Conservation (phyloP, 2,329 filamentous ascomycete species). For the Cordyceps javanica region DNA sequence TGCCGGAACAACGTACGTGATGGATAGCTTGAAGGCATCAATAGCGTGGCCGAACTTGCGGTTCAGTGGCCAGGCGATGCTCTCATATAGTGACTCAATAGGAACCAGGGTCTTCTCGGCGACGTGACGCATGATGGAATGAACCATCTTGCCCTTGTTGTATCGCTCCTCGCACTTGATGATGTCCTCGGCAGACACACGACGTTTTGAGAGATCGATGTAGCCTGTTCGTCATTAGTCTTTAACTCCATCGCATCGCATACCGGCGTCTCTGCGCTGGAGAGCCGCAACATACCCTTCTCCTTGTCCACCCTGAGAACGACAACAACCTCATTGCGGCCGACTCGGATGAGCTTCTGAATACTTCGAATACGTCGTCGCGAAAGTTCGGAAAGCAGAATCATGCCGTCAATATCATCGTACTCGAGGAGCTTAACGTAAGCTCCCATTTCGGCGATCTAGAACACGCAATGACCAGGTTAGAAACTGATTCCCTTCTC, state of each 20-base stretch:
- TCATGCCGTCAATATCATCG: conserved; percentile 99
- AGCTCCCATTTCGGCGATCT: conserved; percentile 99
- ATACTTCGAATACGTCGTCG: conserved; percentile 97
- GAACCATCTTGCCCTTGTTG: conserved; percentile 99
- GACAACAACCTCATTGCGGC: conserved; percentile 96
- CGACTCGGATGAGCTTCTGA: conserved; percentile 97
- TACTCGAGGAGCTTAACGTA: conserved; percentile 99
- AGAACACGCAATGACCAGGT: conserved; percentile 5
- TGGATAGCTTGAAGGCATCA: conserved; percentile 97
- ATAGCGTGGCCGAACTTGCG: conserved; percentile 95
- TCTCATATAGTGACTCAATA: conserved; percentile 92
- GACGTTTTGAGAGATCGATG: conserved; percentile 97
- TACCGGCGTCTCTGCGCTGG: conserved; percentile 10
- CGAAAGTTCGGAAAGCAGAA: conserved; percentile 93
- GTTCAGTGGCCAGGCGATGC: conserved; percentile 94
- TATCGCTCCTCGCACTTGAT: conserved; percentile 98
- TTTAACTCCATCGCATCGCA: conserved; percentile 16
- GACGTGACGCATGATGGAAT: conserved; percentile 98
- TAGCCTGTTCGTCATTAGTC: conserved; percentile 49
- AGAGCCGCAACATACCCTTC: conserved; percentile 59
- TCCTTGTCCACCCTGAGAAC: conserved; percentile 99
- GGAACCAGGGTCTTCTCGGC: conserved; percentile 92
- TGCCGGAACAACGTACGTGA: conserved; percentile 60
- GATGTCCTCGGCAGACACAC: conserved; percentile 95
- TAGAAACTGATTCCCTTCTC: neutral